Conservation (phyloP, 2,329 filamentous ascomycete genomes). For the Penicillium sp. region DNA sequence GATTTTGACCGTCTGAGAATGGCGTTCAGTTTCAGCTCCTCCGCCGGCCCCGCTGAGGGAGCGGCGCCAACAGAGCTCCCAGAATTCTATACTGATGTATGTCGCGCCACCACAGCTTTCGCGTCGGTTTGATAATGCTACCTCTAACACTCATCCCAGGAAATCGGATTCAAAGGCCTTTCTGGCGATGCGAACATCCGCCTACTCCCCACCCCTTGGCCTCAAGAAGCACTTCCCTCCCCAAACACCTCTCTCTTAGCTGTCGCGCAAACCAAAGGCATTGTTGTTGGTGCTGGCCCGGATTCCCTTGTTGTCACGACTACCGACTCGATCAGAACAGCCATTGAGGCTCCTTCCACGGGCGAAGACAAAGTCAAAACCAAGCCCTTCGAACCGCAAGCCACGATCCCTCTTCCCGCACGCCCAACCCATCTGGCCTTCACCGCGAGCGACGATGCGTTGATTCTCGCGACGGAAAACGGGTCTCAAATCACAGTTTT, state of each 20-base stretch:
- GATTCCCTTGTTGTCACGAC: constrained; percentile 76
- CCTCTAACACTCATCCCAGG: constrained; percentile 50
- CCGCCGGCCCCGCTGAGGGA: constrained; percentile 49
- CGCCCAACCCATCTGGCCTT: constrained; percentile 89
- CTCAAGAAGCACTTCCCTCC: constrained; percentile 69
- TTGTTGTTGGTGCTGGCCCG: constrained; percentile 87
- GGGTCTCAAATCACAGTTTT: constrained; percentile 86
- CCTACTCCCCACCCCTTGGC: constrained; percentile 78
- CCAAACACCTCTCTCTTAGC: constrained; percentile 82
- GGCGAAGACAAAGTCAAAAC: constrained; percentile 65
- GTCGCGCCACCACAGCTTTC: constrained; percentile 19
- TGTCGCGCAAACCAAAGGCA: constrained; percentile 77
- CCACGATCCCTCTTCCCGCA: constrained; percentile 73
- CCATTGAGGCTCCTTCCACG: constrained; percentile 66
- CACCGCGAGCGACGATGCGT: constrained; percentile 82
- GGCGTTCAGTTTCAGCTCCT: constrained; percentile 68
- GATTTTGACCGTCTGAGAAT: constrained; percentile 53
- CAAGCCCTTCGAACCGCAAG: constrained; percentile 73
- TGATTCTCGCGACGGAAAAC: constrained; percentile 81
- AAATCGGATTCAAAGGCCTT: constrained; percentile 80
- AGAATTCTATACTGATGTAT: constrained; percentile 82
- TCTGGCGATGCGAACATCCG: constrained; percentile 82
- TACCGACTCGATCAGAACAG: constrained; percentile 77
- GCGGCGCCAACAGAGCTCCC: constrained; percentile 63
- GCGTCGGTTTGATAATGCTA: neutral